A percentile compares a stretch with the other conserved stretches of the same genome.
phyloP scores from a whole-genome alignment of 2,329 filamentous ascomycete genomes.

The Ophiostoma fasciatum region DNA sequence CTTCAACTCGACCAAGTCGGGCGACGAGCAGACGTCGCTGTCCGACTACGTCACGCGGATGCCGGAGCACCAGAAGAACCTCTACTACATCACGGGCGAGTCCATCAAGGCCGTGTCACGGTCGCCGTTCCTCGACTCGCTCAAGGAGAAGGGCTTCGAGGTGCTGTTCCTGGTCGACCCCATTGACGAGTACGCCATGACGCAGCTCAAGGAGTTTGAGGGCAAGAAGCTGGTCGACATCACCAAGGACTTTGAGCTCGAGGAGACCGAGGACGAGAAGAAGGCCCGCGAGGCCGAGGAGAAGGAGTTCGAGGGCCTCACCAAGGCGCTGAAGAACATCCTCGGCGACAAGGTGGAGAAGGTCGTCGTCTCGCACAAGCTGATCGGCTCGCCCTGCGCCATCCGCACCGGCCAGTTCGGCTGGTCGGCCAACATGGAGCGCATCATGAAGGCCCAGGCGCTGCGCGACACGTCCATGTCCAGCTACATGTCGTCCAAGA shows the following conservation, averaged over 20 bases:
- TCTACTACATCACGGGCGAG: conserved; percentile 99
- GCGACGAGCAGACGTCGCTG: conserved; percentile 88
- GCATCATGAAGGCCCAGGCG: conserved; percentile 99
- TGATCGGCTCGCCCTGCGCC: conserved; percentile 84
- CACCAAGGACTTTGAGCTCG: conserved; percentile 99
- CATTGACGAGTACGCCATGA: conserved; percentile 99
- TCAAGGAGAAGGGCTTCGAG: conserved; percentile 99
- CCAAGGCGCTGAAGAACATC: conserved; percentile 98
- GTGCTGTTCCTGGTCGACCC: conserved; percentile 98
- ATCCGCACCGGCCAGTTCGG: conserved; percentile 99
- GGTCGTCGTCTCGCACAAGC: conserved; percentile 97
- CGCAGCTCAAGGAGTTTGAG: conserved; percentile 99
- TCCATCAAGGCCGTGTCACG: conserved; percentile 95
- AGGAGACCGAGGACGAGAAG: conserved; percentile 99
- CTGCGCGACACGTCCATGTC: conserved; percentile 99
- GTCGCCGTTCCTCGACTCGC: conserved; percentile 96
- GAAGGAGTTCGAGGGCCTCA: conserved; percentile 91
- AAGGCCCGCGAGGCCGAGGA: conserved; percentile 84
- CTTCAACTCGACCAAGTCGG: conserved; percentile 98
- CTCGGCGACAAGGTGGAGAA: conserved; percentile 99
- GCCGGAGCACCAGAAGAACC: conserved; percentile 99
- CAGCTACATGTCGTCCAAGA: conserved; percentile 99
- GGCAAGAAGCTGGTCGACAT: conserved; percentile 99
- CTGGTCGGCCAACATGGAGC: conserved; percentile 99
- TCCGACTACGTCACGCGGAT: conserved; percentile 97